Evolutionary conservation across 805 yeast species (phyloP), one percentile per base, ranked within the genome.

Genomic region (Lipomyces sp.): DNA sequence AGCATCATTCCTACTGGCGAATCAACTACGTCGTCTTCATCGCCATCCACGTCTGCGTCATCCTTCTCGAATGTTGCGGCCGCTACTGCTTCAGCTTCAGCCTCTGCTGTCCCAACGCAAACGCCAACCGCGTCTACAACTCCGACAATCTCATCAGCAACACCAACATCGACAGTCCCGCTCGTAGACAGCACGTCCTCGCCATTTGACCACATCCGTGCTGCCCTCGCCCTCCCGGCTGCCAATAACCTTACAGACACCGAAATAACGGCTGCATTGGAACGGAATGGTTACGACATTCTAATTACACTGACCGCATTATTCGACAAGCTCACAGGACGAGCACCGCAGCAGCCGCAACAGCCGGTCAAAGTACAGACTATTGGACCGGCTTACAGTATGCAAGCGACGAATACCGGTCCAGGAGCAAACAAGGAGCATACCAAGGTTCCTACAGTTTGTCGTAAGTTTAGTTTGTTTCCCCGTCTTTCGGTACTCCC

Each of bases 161-260:
- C 64, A 2, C 42, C 62, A 10, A 33, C 57, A 11, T 4, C 59
- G 24, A 39, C 33, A 13, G 8, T 55, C 6, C 33, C 29, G 29
- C 10, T 51, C 5, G 34, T 33, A 29, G 63, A 60, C 34, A 60
- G 57, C 42, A 15, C 48, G 37, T 13, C 69, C n/a, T 63, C 69
- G 30, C 69, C 69, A 35, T 66, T 66, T 42, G 69, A 63, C 50
- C 69, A 66, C 35, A 63, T 66, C 37, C 66, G 69, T 29, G 60
- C 64, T 18, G 66, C 69, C 3, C 57, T 66, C 11, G 29, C 48
- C 3, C 6, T 57, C 15, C 64, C 69, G 8, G 37, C 50, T 3
- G 63, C 66, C 3, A 59, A 54, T 6, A 50, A 57, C 2, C 35
- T 66, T 30, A 56, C 62, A 2, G 67, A 66, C 50, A 45, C 60